phyloP scores from a whole-genome alignment of 164 flowering plant species.

The Stephania japonica region DNA sequence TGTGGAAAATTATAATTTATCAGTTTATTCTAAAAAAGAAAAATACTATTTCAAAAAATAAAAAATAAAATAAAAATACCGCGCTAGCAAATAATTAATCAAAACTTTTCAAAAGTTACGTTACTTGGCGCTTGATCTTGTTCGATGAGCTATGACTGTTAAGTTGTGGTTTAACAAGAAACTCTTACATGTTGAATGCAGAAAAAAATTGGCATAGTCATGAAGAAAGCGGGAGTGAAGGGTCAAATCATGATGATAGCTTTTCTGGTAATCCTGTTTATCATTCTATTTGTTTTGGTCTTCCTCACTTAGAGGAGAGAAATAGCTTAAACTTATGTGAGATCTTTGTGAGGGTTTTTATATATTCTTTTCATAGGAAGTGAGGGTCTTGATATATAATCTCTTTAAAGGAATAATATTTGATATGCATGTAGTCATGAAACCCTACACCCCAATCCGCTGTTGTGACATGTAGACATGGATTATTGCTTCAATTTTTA shows the following conservation, averaged over 20 bases:
- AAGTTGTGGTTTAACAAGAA: not conserved
- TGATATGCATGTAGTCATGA: not conserved
- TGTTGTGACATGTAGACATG: not conserved
- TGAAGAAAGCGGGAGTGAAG: conserved; percentile 84
- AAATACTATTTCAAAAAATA: too few relatives aligned
- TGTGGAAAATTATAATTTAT: not conserved
- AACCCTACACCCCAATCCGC: not conserved
- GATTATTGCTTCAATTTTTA: not conserved
- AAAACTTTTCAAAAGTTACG: not conserved
- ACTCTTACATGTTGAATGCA: conserved; percentile 22
- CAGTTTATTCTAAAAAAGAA: not conserved
- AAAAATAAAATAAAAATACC: too few relatives aligned
- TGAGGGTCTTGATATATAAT: not conserved
- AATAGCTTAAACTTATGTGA: not conserved
- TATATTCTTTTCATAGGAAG: too few relatives aligned
- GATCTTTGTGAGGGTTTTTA: not conserved
- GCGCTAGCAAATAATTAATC: not conserved
- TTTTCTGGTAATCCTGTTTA: conserved; percentile 57
- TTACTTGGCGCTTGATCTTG: not conserved
- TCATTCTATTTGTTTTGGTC: conserved; percentile 72
- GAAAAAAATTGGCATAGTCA: conserved; percentile 79
- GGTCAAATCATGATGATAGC: conserved; percentile 91
- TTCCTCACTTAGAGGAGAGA: conserved; percentile 47
- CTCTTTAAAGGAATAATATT: not conserved
- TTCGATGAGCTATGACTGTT: not conserved